These are phyloP conservation scores for Camellia oleifera DNA, from an alignment of 179 eudicot genomes.

Conservation along the genomic window DNA sequence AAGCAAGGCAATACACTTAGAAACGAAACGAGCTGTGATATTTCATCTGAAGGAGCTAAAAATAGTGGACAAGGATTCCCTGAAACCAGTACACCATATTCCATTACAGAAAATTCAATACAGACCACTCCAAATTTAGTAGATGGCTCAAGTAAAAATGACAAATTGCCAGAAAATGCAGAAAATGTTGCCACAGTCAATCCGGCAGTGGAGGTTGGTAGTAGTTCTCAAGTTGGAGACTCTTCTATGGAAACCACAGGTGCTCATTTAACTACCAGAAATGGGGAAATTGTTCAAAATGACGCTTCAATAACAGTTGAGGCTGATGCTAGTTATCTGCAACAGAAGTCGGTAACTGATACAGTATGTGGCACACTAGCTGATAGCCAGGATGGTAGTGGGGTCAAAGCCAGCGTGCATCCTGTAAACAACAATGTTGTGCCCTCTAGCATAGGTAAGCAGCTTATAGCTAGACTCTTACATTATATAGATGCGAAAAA, in stretches of 20 bases:
- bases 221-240: constrained; percentile 23
- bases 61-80: constrained; percentile 25
- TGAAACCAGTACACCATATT: constrained; percentile 15
- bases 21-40: not conserved
- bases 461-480: not conserved
- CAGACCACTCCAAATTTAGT: constrained; percentile 24
- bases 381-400: constrained; percentile 26
- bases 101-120: constrained; percentile 22
- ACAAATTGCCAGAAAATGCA: constrained; percentile 22
- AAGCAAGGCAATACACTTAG: constrained; percentile 9
- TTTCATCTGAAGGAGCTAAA: constrained; percentile 25
- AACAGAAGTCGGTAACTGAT: constrained; percentile 24
- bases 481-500: not conserved
- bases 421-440: constrained; percentile 22
- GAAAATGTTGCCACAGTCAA: constrained; percentile 19
- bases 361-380: constrained; percentile 10
- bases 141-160: constrained; percentile 22
- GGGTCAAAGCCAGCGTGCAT: constrained; percentile 18
- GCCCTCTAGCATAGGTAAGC: constrained; percentile 31
- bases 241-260: constrained; percentile 25
- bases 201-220: constrained; percentile 12
- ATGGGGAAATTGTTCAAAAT: constrained; percentile 20
- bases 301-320: constrained; percentile 17
- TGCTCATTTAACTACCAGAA: constrained; percentile 18
- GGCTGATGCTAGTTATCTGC: constrained; percentile 9